Evolutionary conservation across 306 rosid species (phyloP), one percentile per base, ranked within the genome.

Genomic region (Prosopis cineraria): DNA sequence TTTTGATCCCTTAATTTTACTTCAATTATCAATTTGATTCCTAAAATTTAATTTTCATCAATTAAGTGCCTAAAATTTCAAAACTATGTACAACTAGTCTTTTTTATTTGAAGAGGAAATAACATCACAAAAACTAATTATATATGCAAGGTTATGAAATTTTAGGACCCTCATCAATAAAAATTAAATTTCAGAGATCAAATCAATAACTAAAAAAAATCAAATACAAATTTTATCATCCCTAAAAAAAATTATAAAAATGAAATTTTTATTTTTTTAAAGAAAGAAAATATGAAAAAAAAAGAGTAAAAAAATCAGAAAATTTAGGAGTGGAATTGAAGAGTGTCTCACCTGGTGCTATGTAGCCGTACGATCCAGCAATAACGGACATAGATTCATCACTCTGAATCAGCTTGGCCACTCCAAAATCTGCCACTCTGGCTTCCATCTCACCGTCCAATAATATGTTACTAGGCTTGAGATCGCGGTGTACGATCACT

Each of bases 381-480:
- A 95, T 95, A 10, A 95, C 98, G 0, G 99, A 95, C 99, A 93
- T 93, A n/a, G 98, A 89, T 48, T 95, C 98, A 10, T 91, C 90
- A 16, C 84, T 71, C 29, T 91, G 96, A 73, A 92, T 93, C 64
- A 95, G 55, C 83, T 95, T 95, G 2, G 99, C 99, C 34, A 95
- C 98, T 0, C 99, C 99, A 27, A 95, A 95, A 83, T 95, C 99
- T 0, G 99, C 99, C 43, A 95, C 98, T 25, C 98, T 85, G 17
- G 98, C 96, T 27, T 95, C 99, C 99, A 95, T 88, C 72, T 95
- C 94, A 48, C 82, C 87, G 83, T 95, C 99, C 79, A 95, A 77
- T 5, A 95, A 62, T 0, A 95, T 95, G 29, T 95, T 95, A 64
- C 98, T 91, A 0, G 99, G 98, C 80, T 95, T 95, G 3, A 95